Base-by-base conservation (phyloP, 805 yeast species). In the Scheffersomyces ergatensis region DNA sequence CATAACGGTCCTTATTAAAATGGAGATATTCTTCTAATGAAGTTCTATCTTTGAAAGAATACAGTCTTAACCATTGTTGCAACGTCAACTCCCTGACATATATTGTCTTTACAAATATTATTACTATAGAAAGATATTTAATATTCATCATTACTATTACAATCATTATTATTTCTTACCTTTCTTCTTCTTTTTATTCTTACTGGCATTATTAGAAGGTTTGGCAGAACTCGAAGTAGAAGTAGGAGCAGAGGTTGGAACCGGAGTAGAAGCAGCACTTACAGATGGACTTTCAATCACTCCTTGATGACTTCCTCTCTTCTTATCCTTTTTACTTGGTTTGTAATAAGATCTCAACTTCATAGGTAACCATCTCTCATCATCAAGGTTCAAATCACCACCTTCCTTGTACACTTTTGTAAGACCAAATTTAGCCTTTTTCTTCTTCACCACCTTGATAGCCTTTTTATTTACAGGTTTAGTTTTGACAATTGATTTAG, bases 331-430 rank as follows among this genome's bases (percentile, higher is more conserved):
- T 67, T 80, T 82, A 57, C 86, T 84, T 12, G 95, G 87, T 61
- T 80, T 87, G 66, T 85, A 89, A 52, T 82, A 79, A 5, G 89
- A 77, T 60, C 98, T 79, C 57, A 90, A 95, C 57, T 82, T 85
- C 74, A 85, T 53, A 17, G 97, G 95, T 37, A 92, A 62, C 98
- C 98, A 90, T 65, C 97, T 83, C 62, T 90, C 97, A 48, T 55
- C 36, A 62, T 82, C 63, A 47, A 77, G 50, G 15, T 32, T 42
- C 12, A 60, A 39, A 32, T 60, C 55, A 3, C 51, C 52, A 7
- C 45, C 39, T 5, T 63, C 59, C 39, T 58, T 60, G 16, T 58
- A 15, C 14, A 56, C 54, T 43, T 67, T 66, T 37, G 34, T 39
- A 3, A 59, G 37, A 17, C 65, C 51, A 39, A 63, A 63, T 39